Evolutionary conservation across 257 asterid species (phyloP).

Genomic region (Solanum chaucha): DNA sequence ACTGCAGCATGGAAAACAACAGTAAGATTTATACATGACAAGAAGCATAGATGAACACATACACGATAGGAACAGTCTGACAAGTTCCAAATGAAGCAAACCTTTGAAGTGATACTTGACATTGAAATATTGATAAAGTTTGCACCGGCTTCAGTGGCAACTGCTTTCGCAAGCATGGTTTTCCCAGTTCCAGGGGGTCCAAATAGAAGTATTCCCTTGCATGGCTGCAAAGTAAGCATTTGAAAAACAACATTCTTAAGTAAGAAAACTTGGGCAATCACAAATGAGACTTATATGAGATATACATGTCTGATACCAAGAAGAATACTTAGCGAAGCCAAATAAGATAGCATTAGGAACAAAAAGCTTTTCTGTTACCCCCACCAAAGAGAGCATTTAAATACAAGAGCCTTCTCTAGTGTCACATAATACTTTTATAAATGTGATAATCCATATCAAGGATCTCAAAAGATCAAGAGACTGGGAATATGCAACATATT

Average conservation of each 20-base stretch:
- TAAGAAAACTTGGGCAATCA: not conserved
- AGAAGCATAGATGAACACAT: not conserved
- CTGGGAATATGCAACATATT: not conserved
- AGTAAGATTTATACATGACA: not conserved
- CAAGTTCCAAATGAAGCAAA: not conserved
- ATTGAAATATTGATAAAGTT: constrained; percentile 82
- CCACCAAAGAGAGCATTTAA: not conserved
- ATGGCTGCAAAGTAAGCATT: constrained; percentile 44
- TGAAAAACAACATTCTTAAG: not conserved
- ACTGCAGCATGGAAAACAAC: constrained; percentile 29
- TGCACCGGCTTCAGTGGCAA: constrained; percentile 95
- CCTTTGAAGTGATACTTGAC: constrained; percentile 95
- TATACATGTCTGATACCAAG: not conserved
- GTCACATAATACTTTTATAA: not conserved
- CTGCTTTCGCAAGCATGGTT: constrained; percentile 92
- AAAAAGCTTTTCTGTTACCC: not conserved
- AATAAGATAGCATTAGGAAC: not conserved
- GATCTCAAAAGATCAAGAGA: not conserved
- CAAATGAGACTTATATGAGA: not conserved
- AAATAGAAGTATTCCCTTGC: constrained; percentile 85
- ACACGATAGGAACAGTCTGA: not conserved
- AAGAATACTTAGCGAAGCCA: not conserved
- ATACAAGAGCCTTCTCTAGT: not conserved
- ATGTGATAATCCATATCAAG: not conserved
- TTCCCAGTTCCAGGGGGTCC: constrained; percentile 94